Conservation (phyloP, 805 yeast genomes). For the Trichomonascus vanleenenianus region DNA sequence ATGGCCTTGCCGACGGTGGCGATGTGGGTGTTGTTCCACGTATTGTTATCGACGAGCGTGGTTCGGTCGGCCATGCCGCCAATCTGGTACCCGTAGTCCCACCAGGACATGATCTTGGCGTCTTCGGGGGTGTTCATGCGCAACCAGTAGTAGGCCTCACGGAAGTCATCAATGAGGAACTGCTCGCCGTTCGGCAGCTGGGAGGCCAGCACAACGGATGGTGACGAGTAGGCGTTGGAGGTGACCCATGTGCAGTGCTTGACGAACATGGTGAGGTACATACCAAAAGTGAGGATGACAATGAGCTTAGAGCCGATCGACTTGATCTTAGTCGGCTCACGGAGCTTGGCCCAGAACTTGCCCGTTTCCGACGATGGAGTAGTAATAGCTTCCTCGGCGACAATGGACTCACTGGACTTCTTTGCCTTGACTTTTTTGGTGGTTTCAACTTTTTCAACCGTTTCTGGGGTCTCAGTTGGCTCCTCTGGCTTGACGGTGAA, state of each 20-base stretch:
- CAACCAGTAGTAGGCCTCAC: slow-evolving; percentile 98
- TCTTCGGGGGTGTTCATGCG: slow-evolving; percentile 97
- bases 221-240: slow-evolving; percentile 90
- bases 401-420: slow-evolving; percentile 5
- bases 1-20: slow-evolving; percentile 99
- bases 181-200: slow-evolving; percentile 77
- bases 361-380: slow-evolving; percentile 15
- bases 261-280: slow-evolving; percentile 75
- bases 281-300: slow-evolving; percentile 60
- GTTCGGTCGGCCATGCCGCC: slow-evolving; percentile 99
- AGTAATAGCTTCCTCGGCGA: slow-evolving; percentile 4
- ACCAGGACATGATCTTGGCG: slow-evolving; percentile 96
- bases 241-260: slow-evolving; percentile 98
- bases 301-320: slow-evolving; percentile 45
- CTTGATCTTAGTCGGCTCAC: slow-evolving; percentile 9
- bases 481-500: neutral
- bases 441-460: too few relatives aligned
- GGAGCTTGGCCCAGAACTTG: slow-evolving; percentile 13
- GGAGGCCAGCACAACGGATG: slow-evolving; percentile 91
- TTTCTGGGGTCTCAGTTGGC: too few relatives aligned
- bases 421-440: slow-evolving; percentile 5
- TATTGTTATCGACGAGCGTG: slow-evolving; percentile 95
- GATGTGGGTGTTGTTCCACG: slow-evolving; percentile 99
- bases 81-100: slow-evolving; percentile 99
- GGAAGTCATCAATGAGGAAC: slow-evolving; percentile 84